phyloP scores from a whole-genome alignment of 2,329 filamentous ascomycete genomes.

The Colletotrichum spaethianum region DNA sequence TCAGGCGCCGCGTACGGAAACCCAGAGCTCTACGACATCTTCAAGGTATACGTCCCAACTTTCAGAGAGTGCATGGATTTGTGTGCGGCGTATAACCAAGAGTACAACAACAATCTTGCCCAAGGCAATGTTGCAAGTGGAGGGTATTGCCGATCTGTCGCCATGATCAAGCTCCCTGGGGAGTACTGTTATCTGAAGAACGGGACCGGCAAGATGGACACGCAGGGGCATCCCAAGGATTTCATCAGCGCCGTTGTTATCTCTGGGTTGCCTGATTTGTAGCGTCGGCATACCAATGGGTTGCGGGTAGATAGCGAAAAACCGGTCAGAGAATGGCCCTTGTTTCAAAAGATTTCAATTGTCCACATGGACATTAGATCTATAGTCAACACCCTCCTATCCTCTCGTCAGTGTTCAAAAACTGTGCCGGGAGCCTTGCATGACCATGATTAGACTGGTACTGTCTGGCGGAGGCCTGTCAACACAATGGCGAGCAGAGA shows the following conservation, averaged over 20 bases:
- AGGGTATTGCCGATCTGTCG: slow-evolving; percentile 40
- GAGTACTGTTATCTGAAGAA: slow-evolving; percentile 46
- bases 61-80: slow-evolving; percentile 43
- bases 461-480: too few relatives aligned
- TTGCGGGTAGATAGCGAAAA: neutral
- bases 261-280: neutral
- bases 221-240: slow-evolving; percentile 19
- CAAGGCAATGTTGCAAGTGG: slow-evolving; percentile 6
- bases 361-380: neutral
- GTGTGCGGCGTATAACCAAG: slow-evolving; percentile 41
- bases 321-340: neutral
- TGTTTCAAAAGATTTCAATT: neutral
- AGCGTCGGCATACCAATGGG: neutral
- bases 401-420: too few relatives aligned
- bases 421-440: too few relatives aligned
- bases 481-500: too few relatives aligned
- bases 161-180: slow-evolving; percentile 42
- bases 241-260: slow-evolving; percentile 40
- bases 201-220: slow-evolving; percentile 40
- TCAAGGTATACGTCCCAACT: slow-evolving; percentile 42
- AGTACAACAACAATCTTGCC: slow-evolving; percentile 20
- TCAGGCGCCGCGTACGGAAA: slow-evolving; percentile 39
- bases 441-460: too few relatives aligned
- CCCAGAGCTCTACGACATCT: slow-evolving; percentile 40
- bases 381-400: neutral